phyloP scores from a whole-genome alignment of 805 yeast genomes.

The Huiozyma naganishii region DNA sequence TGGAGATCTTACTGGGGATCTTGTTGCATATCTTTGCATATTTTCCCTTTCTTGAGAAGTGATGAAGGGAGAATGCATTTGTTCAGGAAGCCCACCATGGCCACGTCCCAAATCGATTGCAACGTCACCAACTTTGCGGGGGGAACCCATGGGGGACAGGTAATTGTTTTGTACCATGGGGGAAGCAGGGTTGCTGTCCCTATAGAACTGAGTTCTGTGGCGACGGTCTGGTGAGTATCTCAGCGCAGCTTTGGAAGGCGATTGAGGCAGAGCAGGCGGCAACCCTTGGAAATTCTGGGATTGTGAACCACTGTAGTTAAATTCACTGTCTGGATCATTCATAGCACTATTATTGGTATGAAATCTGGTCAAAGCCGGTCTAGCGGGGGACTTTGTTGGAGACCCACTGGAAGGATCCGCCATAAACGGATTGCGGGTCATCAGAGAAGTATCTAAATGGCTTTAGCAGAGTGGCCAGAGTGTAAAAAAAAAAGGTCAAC shows the following conservation, averaged over 20 bases:
- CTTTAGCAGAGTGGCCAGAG: no score
- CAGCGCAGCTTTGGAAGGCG: conserved; percentile 33
- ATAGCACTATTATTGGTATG: conserved; percentile 19
- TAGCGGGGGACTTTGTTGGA: conserved; percentile 19
- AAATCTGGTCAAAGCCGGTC: conserved; percentile 20
- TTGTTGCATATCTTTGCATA: conserved; percentile 1
- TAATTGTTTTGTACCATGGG: conserved; percentile 47
- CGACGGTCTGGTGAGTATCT: conserved; percentile 33
- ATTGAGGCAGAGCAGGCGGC: conserved; percentile 25
- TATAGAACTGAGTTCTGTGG: conserved; percentile 22
- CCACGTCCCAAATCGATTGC: conserved; percentile 33
- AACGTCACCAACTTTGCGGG: conserved; percentile 46
- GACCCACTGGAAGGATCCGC: conserved; percentile 22
- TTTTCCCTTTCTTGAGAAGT: no score
- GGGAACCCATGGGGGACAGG: conserved; percentile 62
- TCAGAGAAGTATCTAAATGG: conserved; percentile 1
- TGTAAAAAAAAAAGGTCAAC: no score
- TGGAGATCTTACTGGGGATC: conserved; percentile 5
- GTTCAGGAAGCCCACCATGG: conserved; percentile 9
- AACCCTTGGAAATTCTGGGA: conserved; percentile 26
- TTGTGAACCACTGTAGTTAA: conserved; percentile 6
- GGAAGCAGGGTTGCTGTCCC: conserved; percentile 23
- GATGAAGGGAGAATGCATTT: conserved; percentile 1
- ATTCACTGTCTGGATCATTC: neutral
- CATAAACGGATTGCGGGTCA: conserved; percentile 28